phyloP scores from a whole-genome alignment of 148 eudicot species.

The Heliosperma pusillum region DNA sequence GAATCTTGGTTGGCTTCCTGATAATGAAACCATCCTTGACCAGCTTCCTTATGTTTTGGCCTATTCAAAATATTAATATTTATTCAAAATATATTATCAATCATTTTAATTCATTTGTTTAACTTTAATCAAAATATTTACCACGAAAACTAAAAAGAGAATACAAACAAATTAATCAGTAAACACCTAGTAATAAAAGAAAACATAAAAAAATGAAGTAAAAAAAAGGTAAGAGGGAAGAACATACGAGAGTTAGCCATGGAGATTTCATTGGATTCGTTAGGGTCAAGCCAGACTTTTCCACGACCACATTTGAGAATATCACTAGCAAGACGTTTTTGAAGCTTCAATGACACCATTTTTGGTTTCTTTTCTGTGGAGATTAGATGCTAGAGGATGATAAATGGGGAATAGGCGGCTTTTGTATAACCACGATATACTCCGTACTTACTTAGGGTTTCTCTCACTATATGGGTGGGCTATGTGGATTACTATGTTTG shows the following conservation, averaged over 20 bases:
- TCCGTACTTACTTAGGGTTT: conserved; percentile 31
- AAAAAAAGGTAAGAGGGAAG: not conserved
- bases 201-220: not conserved
- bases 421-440: not conserved
- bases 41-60: conserved; percentile 79
- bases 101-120: no score
- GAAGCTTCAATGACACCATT: conserved; percentile 79
- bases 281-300: conserved; percentile 84
- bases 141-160: not conserved
- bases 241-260: conserved; percentile 81
- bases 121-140: no score
- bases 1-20: conserved; percentile 82
- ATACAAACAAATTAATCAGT: not conserved
- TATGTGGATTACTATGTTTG: not conserved
- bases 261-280: conserved; percentile 78
- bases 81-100: not conserved
- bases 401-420: conserved; percentile 3
- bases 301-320: conserved; percentile 76
- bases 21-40: conserved; percentile 84
- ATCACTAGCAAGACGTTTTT: conserved; percentile 73
- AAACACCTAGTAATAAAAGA: no score
- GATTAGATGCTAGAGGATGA: conserved; percentile 8
- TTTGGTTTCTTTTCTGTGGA: not conserved
- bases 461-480: no score
- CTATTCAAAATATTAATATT: conserved; percentile 18